These are phyloP conservation scores for Westerdykella ornata DNA, from an alignment of 2,329 filamentous ascomycete genomes.

Conservation along the genomic window DNA sequence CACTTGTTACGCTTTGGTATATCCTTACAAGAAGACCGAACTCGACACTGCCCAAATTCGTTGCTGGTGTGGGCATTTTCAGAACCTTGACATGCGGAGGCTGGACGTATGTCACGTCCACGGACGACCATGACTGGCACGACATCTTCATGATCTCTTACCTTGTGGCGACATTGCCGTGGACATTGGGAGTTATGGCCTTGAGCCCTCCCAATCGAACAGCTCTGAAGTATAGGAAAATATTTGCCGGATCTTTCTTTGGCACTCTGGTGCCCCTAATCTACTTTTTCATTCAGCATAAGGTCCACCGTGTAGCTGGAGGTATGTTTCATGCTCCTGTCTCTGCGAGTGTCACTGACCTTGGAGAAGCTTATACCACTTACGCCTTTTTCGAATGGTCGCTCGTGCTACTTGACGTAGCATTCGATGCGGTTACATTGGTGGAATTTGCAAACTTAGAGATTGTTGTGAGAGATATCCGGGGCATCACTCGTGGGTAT, in stretches of 20 bases:
- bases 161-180: constrained; percentile 85
- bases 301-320: constrained; percentile 87
- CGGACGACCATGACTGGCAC: constrained; percentile 97
- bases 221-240: constrained; percentile 84
- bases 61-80: constrained; percentile 73
- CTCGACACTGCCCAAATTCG: constrained; percentile 69
- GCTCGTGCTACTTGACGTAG: constrained; percentile 89
- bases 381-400: constrained; percentile 99
- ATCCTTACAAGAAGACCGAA: constrained; percentile 73
- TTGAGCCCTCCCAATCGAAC: constrained; percentile 77
- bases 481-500: constrained; percentile 94
- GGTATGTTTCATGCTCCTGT: constrained; percentile 52
- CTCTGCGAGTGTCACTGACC: constrained; percentile 16
- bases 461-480: constrained; percentile 78
- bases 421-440: constrained; percentile 89
- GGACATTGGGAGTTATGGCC: constrained; percentile 85
- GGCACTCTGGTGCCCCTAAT: constrained; percentile 82
- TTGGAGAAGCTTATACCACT: constrained; percentile 73
- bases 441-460: constrained; percentile 88
- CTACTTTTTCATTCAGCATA: constrained; percentile 98
- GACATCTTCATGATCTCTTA: constrained; percentile 99
- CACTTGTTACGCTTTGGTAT: constrained; percentile 87
- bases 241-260: constrained; percentile 77
- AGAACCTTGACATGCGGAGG: constrained; percentile 91
- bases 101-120: constrained; percentile 98